Conservation (phyloP, 2,329 filamentous ascomycete genomes). For the Aspergillus aculeatinus region DNA sequence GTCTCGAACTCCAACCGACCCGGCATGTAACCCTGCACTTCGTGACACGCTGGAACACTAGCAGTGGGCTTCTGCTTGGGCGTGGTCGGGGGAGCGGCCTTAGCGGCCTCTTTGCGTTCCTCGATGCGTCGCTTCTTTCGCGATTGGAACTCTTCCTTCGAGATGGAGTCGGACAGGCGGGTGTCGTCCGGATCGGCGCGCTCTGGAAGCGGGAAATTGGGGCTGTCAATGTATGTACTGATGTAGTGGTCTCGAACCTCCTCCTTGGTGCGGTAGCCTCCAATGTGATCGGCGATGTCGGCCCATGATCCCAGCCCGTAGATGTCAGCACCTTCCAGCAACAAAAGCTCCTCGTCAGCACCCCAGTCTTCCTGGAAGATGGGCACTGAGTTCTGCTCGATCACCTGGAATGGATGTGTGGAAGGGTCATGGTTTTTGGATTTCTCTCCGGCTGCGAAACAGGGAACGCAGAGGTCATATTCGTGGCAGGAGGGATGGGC, state of each 20-base stretch:
- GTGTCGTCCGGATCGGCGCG: slow-evolving; percentile 81
- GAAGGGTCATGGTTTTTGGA: slow-evolving; percentile 83
- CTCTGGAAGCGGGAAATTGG: slow-evolving; percentile 81
- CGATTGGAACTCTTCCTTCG: slow-evolving; percentile 88
- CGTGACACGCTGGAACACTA: slow-evolving; percentile 92
- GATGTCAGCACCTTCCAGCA: slow-evolving; percentile 91
- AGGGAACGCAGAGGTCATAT: slow-evolving; percentile 95
- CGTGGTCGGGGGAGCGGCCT: slow-evolving; percentile 76
- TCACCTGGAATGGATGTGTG: slow-evolving; percentile 86
- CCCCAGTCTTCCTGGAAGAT: slow-evolving; percentile 96
- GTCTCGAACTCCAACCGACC: slow-evolving; percentile 96
- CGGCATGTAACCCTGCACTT: slow-evolving; percentile 98
- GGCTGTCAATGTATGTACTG: slow-evolving; percentile 78
- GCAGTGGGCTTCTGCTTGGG: slow-evolving; percentile 96
- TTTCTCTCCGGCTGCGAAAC: slow-evolving; percentile 78
- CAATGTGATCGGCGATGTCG: slow-evolving; percentile 96
- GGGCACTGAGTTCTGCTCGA: slow-evolving; percentile 97
- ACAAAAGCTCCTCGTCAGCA: slow-evolving; percentile 90
- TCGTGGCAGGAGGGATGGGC: slow-evolving; percentile 80
- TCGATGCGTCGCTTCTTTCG: slow-evolving; percentile 93
- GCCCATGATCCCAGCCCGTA: slow-evolving; percentile 97
- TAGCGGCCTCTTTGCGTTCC: slow-evolving; percentile 80
- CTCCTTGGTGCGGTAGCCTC: slow-evolving; percentile 89
- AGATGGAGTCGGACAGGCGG: slow-evolving; percentile 73
- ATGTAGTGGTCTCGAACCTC: slow-evolving; percentile 96